These are phyloP conservation scores for Hibiscus mutabilis DNA, from an alignment of 345 rosid species.

Conservation along the genomic window DNA sequence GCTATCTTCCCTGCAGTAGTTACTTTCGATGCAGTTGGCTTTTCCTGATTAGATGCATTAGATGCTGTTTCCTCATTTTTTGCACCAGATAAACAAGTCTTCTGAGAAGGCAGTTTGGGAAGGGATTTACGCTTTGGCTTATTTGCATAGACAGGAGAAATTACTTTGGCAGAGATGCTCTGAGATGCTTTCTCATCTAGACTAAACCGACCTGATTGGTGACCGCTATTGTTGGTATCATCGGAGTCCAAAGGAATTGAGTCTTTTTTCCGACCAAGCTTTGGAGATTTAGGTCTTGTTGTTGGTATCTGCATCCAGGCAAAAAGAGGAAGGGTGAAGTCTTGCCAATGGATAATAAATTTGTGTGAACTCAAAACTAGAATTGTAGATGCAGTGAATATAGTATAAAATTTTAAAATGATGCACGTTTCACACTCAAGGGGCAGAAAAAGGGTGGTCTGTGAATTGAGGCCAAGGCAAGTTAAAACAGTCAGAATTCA, in stretches of 20 bases:
- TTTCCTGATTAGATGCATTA: constrained; percentile 21
- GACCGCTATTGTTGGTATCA: constrained; percentile 31
- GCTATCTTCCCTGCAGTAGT: constrained; percentile 14
- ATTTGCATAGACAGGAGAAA: constrained; percentile 43
- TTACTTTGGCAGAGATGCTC: constrained; percentile 38
- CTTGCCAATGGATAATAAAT: background rate
- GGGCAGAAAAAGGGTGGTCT: background rate
- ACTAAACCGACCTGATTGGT: constrained; percentile 49
- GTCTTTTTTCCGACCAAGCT: constrained; percentile 81
- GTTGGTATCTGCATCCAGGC: constrained; percentile 66
- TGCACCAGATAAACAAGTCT: constrained; percentile 33
- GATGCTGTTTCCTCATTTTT: constrained; percentile 18
- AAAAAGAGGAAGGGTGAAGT: background rate
- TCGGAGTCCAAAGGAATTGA: constrained; percentile 39
- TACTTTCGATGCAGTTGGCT: constrained; percentile 6
- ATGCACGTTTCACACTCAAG: background rate
- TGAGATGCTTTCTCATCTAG: constrained; percentile 53
- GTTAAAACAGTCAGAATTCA: background rate
- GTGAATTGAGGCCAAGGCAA: background rate
- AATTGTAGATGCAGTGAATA: background rate
- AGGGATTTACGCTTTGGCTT: constrained; percentile 77
- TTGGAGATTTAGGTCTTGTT: constrained; percentile 96
- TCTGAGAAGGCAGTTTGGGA: constrained; percentile 85
- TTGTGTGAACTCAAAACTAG: background rate
- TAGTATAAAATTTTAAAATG: background rate